Evolutionary conservation across 176 grass and related monocot genomes (phyloP).

Genomic region (Thinopyrum elongatum): DNA sequence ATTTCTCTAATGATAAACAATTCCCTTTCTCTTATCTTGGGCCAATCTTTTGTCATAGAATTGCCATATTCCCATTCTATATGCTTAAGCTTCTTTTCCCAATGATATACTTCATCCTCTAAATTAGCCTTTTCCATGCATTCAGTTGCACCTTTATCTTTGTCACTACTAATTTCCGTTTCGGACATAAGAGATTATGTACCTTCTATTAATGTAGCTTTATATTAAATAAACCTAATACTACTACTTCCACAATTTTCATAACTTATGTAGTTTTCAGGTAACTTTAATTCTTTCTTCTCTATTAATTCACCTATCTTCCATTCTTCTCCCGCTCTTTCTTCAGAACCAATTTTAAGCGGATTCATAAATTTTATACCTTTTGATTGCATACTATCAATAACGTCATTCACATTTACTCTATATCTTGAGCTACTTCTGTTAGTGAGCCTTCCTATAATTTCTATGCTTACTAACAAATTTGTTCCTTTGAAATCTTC

Average conservation of each 20-base stretch:
- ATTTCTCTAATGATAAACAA: not conserved
- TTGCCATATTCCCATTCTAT: not conserved
- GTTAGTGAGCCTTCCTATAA: too few relatives aligned
- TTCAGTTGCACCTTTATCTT: too few relatives aligned
- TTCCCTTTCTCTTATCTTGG: not conserved
- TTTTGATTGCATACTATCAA: too few relatives aligned
- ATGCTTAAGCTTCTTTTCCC: not conserved
- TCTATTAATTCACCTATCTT: not conserved
- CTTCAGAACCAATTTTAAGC: not conserved
- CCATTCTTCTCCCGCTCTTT: not conserved
- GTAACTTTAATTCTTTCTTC: not conserved
- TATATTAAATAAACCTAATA: not conserved
- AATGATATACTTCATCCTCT: not conserved
- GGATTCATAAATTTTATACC: not conserved
- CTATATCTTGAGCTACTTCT: too few relatives aligned
- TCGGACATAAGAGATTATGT: not conserved
- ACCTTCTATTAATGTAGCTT: not conserved
- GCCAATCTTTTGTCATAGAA: not conserved
- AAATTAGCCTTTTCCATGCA: too few relatives aligned
- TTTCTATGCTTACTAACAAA: too few relatives aligned
- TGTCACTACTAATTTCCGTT: not conserved
- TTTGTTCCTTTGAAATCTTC: not conserved
- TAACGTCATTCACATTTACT: too few relatives aligned
- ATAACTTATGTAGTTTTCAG: not conserved
- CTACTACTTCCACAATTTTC: not conserved